These are phyloP conservation scores for Acorus gramineus DNA, from an alignment of 106 monocot species.

Conservation along the genomic window DNA sequence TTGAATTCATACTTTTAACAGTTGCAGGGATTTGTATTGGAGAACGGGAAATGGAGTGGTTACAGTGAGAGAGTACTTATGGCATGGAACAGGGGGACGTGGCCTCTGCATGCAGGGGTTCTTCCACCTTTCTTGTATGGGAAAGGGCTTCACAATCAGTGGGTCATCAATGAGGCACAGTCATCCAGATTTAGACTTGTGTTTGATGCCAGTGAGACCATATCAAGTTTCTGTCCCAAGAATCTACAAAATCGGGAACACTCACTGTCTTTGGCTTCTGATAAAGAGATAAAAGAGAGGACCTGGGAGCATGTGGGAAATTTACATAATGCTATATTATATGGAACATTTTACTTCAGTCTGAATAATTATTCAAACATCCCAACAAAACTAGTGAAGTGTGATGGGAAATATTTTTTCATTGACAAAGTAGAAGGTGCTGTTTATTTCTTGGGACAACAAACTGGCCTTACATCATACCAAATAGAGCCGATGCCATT, in stretches of 20 bases:
- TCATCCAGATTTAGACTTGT: constrained; percentile 62
- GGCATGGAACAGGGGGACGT: constrained; percentile 68
- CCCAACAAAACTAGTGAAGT: constrained; percentile 28
- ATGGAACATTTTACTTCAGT: constrained; percentile 64
- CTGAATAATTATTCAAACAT: constrained; percentile 7
- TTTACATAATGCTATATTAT: constrained; percentile 46
- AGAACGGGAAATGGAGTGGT: constrained; percentile 18
- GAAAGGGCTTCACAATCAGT: constrained; percentile 57
- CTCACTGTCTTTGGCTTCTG: constrained; percentile 1
- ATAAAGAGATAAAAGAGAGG: background rate
- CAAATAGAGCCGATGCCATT: background rate
- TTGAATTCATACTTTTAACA: constrained; percentile 24
- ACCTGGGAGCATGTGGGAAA: constrained; percentile 59
- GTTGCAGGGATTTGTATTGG: constrained; percentile 42
- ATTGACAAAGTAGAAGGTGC: constrained; percentile 17
- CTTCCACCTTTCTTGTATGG: constrained; percentile 76
- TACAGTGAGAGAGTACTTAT: constrained; percentile 46
- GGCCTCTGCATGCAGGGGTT: constrained; percentile 48
- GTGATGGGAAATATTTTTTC: constrained; percentile 32
- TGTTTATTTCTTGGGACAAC: constrained; percentile 4
- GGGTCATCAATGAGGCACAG: constrained; percentile 69
- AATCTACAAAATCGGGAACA: constrained; percentile 7
- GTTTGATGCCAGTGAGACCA: constrained; percentile 52
- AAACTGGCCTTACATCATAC: background rate
- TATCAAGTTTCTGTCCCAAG: constrained; percentile 47